Percentiles rank a stretch among this genome's conserved stretches.
Conservation (phyloP, 495 filamentous ascomycete genomes). For the Chaetomium cochliodes region DNA sequence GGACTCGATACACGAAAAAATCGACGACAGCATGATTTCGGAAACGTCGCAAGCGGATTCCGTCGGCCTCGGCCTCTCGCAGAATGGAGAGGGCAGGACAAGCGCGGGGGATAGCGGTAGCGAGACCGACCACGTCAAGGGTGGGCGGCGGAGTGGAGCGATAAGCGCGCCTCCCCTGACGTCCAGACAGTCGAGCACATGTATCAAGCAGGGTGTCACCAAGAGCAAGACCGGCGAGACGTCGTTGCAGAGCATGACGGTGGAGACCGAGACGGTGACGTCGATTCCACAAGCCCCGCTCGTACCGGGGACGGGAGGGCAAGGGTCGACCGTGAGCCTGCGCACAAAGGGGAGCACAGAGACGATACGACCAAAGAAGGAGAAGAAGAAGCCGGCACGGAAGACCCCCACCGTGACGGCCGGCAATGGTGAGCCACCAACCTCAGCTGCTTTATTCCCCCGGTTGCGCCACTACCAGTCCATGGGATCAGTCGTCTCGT, state of each 20-base stretch:
- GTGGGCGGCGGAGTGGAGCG: conserved; percentile 34
- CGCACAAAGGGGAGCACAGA: conserved; percentile 86
- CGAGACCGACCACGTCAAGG: conserved; percentile 54
- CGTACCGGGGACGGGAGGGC: conserved; percentile 63
- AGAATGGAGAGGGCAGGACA: conserved; percentile 34
- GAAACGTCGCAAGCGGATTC: conserved; percentile 41
- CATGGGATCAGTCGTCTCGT: conserved; percentile 37
- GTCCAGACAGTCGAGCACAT: conserved; percentile 46
- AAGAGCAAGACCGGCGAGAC: conserved; percentile 67
- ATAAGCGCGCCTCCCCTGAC: conserved; percentile 43
- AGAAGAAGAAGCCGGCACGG: conserved; percentile 74
- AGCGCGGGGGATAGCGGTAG: conserved; percentile 60
- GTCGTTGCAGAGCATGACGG: conserved; percentile 88
- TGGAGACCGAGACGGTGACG: conserved; percentile 94
- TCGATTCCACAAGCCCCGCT: conserved; percentile 88
- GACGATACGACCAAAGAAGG: conserved; percentile 91
- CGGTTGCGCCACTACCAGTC: conserved; percentile 40
- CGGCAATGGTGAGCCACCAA: conserved; percentile 64
- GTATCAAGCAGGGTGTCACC: conserved; percentile 39
- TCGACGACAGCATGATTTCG: conserved; percentile 49
- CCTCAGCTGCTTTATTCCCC: conserved; percentile 27
- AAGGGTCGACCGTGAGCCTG: conserved; percentile 67
- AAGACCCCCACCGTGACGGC: conserved; percentile 70
- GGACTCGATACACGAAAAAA: conserved; percentile 48
- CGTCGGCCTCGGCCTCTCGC: conserved; percentile 36